Evolutionary conservation across 2,329 filamentous ascomycete genomes (phyloP).

Genomic region (Calycina herbarum): DNA sequence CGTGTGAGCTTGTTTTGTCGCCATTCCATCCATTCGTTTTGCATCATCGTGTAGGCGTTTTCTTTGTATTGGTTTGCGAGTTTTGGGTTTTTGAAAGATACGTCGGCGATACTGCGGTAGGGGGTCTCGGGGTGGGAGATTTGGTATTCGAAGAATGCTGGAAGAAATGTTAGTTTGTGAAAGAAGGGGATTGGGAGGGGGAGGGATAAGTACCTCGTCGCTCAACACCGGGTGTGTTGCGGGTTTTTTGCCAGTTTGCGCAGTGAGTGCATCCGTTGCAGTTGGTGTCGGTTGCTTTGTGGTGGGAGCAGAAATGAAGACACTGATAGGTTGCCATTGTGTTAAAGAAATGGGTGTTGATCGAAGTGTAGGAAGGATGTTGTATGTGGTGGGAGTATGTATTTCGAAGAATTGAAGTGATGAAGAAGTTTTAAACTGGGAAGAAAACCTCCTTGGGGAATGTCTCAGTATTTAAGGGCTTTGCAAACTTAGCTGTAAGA

Average conservation of each 20-base stretch:
- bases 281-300: not conserved
- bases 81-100: not conserved
- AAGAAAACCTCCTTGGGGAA: too few relatives aligned
- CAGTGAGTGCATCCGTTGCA: not conserved
- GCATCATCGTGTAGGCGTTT: not conserved
- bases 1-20: not conserved
- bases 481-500: too few relatives aligned
- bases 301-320: not conserved
- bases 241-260: not conserved
- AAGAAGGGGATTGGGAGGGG: not conserved
- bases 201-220: not conserved
- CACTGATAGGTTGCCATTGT: not conserved
- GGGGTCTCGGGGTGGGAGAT: not conserved
- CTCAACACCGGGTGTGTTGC: not conserved
- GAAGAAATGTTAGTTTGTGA: not conserved
- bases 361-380: not conserved
- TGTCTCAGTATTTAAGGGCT: too few relatives aligned
- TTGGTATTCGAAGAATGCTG: not conserved
- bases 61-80: not conserved
- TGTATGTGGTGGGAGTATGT: not conserved
- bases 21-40: not conserved
- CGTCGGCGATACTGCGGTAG: not conserved
- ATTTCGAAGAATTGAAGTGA: too few relatives aligned
- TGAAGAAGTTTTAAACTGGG: too few relatives aligned
- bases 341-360: not conserved